phyloP scores from a whole-genome alignment of 345 rosid genomes.

The Lumnitzera littorea region DNA sequence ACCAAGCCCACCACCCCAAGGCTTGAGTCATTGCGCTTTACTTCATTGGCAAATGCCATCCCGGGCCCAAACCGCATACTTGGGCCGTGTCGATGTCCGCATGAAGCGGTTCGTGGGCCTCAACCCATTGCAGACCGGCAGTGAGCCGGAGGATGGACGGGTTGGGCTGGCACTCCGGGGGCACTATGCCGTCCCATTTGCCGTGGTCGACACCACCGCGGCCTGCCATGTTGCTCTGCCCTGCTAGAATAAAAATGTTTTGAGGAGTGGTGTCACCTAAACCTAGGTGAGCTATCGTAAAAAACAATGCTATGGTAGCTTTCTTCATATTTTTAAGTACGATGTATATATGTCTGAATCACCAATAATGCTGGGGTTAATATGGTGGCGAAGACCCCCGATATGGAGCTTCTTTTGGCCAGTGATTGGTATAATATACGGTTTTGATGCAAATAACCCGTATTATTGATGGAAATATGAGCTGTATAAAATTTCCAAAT shows the following conservation, averaged over 20 bases:
- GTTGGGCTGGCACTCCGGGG: slow-evolving; percentile 20
- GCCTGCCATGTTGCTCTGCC: slow-evolving; percentile 55
- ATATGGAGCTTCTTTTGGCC: too few relatives aligned
- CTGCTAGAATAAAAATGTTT: slow-evolving; percentile 35
- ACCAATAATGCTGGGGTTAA: too few relatives aligned
- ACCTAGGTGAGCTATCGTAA: too few relatives aligned
- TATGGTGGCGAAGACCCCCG: too few relatives aligned
- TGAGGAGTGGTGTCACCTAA: slow-evolving; percentile 2
- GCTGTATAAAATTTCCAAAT: too few relatives aligned
- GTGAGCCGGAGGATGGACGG: slow-evolving; percentile 20
- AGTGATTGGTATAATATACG: too few relatives aligned
- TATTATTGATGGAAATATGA: too few relatives aligned
- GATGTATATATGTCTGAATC: too few relatives aligned
- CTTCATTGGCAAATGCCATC: slow-evolving; percentile 35
- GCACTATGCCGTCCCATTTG: slow-evolving; percentile 31
- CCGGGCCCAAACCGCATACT: slow-evolving; percentile 41
- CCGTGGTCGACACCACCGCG: slow-evolving; percentile 29
- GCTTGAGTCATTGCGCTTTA: slow-evolving; percentile 4
- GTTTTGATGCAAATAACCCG: too few relatives aligned
- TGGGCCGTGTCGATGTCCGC: slow-evolving; percentile 25
- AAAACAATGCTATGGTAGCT: too few relatives aligned
- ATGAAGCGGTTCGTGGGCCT: slow-evolving; percentile 32
- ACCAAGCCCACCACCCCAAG: slow-evolving; percentile 28
- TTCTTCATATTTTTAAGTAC: too few relatives aligned
- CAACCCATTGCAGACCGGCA: slow-evolving; percentile 22